These are phyloP conservation scores for Pilatotrama ljubarskyi DNA, from an alignment of 768 basidiomycete species.

Conservation along the genomic window DNA sequence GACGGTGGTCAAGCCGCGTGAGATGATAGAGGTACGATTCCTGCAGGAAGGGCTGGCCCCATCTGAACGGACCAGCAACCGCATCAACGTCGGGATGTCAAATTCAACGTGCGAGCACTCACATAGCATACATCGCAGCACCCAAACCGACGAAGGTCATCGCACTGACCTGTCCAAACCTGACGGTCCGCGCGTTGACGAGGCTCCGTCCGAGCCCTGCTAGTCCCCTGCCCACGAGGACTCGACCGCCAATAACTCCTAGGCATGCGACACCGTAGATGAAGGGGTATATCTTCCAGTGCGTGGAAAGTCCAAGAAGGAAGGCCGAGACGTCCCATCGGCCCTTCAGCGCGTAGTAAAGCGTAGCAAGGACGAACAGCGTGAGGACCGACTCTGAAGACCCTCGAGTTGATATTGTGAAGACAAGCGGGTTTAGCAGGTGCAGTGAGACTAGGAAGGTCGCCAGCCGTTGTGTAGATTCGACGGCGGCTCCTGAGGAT, in stretches of 20 bases:
- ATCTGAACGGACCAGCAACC: conserved; percentile 53
- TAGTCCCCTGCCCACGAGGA: conserved; percentile 20
- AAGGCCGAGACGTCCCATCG: conserved; percentile 69
- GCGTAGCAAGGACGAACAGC: conserved; percentile 69
- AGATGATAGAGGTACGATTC: conserved; percentile 95
- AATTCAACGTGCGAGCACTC: conserved; percentile 31
- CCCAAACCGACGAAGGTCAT: conserved; percentile 67
- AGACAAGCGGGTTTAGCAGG: conserved; percentile 91
- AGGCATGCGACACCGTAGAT: conserved; percentile 85
- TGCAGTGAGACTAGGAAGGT: conserved; percentile 67
- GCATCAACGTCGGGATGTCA: neutral
- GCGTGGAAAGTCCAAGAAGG: conserved; percentile 77
- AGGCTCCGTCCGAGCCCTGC: conserved; percentile 40
- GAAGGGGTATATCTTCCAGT: conserved; percentile 97
- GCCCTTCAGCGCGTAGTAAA: conserved; percentile 58
- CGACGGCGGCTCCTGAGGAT: neutral
- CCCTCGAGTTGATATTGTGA: conserved; percentile 95
- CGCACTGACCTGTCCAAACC: conserved; percentile 71
- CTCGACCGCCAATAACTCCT: conserved; percentile 44
- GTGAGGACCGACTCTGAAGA: conserved; percentile 91
- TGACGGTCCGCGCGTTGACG: conserved; percentile 51
- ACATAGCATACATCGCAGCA: conserved; percentile 72
- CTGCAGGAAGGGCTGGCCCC: conserved; percentile 90
- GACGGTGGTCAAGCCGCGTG: conserved; percentile 89
- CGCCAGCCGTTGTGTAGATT: conserved; percentile 36